Evolutionary conservation across 495 filamentous ascomycete species (phyloP), one percentile per base, ranked within the genome.

Genomic region (Lepidopterella palustris): DNA sequence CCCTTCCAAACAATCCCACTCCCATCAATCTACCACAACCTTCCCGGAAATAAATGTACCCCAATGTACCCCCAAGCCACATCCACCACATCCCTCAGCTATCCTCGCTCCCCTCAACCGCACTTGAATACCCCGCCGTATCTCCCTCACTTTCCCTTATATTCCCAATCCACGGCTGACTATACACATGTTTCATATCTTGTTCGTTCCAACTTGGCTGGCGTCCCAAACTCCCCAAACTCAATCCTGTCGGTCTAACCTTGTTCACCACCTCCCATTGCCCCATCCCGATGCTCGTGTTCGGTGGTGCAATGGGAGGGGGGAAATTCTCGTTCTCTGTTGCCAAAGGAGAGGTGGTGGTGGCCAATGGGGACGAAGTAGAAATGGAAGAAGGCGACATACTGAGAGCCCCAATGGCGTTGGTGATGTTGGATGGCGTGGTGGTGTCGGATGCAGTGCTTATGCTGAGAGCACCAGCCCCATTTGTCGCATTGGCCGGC

Each of bases 181-280:
- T 60, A 28, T 57, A 60, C 27, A 58, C 27, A 42, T 60, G 61
- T 57, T 63, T 69, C 35, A 64, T 23, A 54, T 71, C 68, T 53
- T 71, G 60, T 55, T 60, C 59, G 50, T 40, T 69, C 63, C 62
- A 69, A 45, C 68, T 68, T 59, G 62, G 66, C 57, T 65, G 50
- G 26, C 57, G 29, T 5, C 45, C 64, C 32, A 67, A 32, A 13
- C 20, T 6, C 5, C 53, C 61, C 53, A 67, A 39, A 40, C 61
- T 68, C 55, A 61, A 25, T 6, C 62, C 62, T 28, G 25, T 59
- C 31, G 49, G 31, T 45, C 48, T 51, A 6, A 32, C 52, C 49
- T 31, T 62, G 57, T 57, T 68, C 15, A 61, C 25, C 45, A 40
- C 65, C 39, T 65, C 59, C 8, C 52, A 45, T 49, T 61, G 57